Percentiles rank a stretch among this genome's conserved stretches.
Evolutionary conservation across 1,284 basidiomycete genomes (phyloP).

Genomic region (Ganoderma lingzhi): DNA sequence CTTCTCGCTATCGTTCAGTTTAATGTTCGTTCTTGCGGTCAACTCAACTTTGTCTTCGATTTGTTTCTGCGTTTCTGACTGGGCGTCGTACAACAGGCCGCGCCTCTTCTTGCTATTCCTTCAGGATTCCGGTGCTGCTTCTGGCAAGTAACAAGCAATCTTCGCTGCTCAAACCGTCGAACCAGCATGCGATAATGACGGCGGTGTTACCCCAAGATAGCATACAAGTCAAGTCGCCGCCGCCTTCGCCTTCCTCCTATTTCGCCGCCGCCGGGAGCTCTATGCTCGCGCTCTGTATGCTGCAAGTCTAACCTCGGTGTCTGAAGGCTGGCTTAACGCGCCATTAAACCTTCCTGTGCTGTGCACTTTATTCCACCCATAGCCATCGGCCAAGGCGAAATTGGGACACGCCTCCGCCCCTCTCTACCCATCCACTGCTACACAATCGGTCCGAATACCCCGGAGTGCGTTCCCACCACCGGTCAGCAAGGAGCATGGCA

Average conservation of each 20-base stretch:
- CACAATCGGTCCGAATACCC: background rate
- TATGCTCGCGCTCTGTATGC: background rate
- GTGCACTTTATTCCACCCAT: background rate
- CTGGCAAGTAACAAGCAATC: background rate
- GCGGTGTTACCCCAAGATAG: background rate
- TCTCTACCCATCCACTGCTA: background rate
- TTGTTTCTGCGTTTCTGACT: background rate
- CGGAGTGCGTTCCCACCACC: background rate
- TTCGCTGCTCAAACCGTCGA: background rate
- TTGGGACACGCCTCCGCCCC: background rate
- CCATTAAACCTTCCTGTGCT: background rate
- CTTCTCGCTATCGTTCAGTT: background rate
- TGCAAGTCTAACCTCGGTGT: background rate
- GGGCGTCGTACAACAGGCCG: background rate
- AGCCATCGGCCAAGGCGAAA: background rate
- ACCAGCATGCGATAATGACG: background rate
- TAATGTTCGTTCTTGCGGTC: background rate
- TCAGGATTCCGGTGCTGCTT: background rate
- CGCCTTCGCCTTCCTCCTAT: constrained; percentile 2
- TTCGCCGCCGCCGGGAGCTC: constrained; percentile 5
- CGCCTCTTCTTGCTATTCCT: background rate
- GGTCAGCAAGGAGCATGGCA: background rate
- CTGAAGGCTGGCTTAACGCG: constrained; percentile 5
- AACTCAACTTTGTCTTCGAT: background rate
- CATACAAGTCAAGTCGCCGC: constrained; percentile 9